A percentile compares a stretch with the other conserved stretches of the same genome.
These are phyloP conservation scores for Mucor ambiguus DNA, from an alignment of 371 early-diverging fungal genomes.

Conservation along the genomic window DNA sequence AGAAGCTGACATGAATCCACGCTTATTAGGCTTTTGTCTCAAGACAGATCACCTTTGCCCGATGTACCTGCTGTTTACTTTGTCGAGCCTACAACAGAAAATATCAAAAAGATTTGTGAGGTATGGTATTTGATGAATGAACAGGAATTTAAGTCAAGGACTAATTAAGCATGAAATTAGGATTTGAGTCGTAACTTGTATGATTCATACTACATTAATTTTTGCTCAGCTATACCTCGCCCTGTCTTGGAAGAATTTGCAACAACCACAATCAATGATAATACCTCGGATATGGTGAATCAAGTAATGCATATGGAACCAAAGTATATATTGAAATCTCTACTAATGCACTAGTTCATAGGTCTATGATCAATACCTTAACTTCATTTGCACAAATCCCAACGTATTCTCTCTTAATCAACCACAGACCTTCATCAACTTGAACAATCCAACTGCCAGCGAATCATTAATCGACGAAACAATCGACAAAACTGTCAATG, in stretches of 20 bases:
- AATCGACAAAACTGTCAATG: slow-evolving; percentile 76
- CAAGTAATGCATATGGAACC: slow-evolving; percentile 52
- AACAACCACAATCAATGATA: slow-evolving; percentile 68
- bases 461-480: slow-evolving; percentile 80
- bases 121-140: slow-evolving; percentile 36
- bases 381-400: slow-evolving; percentile 91
- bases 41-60: slow-evolving; percentile 84
- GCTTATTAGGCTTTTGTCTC: slow-evolving; percentile 65
- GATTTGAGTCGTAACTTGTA: slow-evolving; percentile 93
- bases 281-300: slow-evolving; percentile 75
- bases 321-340: no score
- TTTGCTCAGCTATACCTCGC: slow-evolving; percentile 87
- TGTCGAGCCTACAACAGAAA: slow-evolving; percentile 89
- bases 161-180: slow-evolving; percentile 33
- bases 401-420: slow-evolving; percentile 96
- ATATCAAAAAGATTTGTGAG: slow-evolving; percentile 78
- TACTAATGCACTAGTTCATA: slow-evolving; percentile 12
- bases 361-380: slow-evolving; percentile 97
- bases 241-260: slow-evolving; percentile 95
- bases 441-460: slow-evolving; percentile 81
- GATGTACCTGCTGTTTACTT: slow-evolving; percentile 99
- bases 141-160: background rate
- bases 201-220: slow-evolving; percentile 95
- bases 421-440: slow-evolving; percentile 72
- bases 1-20: background rate